Evolutionary conservation across 495 filamentous ascomycete species (phyloP).

Genomic region (Podospora appendiculata): DNA sequence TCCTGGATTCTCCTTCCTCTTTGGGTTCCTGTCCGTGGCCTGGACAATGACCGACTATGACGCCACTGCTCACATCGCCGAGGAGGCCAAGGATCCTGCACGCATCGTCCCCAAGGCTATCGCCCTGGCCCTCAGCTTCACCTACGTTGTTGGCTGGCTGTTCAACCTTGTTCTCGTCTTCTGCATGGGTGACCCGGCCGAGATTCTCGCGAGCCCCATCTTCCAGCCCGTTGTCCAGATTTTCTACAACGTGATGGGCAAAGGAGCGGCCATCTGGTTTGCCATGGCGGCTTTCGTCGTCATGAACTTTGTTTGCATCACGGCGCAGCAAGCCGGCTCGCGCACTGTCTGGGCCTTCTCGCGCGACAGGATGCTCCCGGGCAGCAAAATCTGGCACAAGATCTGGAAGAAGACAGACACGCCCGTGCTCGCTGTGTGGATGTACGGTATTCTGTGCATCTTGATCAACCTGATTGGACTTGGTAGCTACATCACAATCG

Average conservation of each 20-base stretch:
- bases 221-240: conserved; percentile 44
- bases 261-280: conserved; percentile 50
- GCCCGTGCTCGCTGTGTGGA: conserved; percentile 54
- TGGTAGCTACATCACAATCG: conserved; percentile 53
- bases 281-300: conserved; percentile 52
- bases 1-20: conserved; percentile 57
- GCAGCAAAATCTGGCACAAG: conserved; percentile 46
- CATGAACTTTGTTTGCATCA: conserved; percentile 52
- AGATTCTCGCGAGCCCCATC: conserved; percentile 35
- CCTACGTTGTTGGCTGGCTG: conserved; percentile 51
- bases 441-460: conserved; percentile 48
- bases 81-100: conserved; percentile 54
- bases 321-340: conserved; percentile 52
- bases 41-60: conserved; percentile 50
- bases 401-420: conserved; percentile 45
- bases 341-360: conserved; percentile 58
- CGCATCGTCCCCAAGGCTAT: conserved; percentile 55
- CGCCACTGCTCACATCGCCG: conserved; percentile 40
- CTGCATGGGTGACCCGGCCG: conserved; percentile 47
- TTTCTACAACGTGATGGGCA: conserved; percentile 55
- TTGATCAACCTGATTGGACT: conserved; percentile 55
- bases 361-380: conserved; percentile 50
- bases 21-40: conserved; percentile 60
- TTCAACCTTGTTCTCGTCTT: conserved; percentile 61
- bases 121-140: conserved; percentile 49